These are phyloP conservation scores for Umbelopsis vinacea DNA, from an alignment of 192 early-diverging fungal species.

Conservation along the genomic window DNA sequence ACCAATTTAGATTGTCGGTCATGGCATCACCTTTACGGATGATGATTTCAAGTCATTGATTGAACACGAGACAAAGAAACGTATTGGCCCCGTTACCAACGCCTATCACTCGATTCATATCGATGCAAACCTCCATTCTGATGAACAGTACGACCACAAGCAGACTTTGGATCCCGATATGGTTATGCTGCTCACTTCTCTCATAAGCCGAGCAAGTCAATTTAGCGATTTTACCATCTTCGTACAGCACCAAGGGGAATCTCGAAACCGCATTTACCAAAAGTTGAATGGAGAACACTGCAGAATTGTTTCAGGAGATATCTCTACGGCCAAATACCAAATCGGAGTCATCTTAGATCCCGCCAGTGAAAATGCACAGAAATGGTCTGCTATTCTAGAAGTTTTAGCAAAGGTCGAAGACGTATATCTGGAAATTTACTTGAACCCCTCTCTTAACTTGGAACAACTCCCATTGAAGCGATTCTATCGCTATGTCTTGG, in stretches of 20 bases:
- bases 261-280: slow-evolving; percentile 26
- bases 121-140: neutral
- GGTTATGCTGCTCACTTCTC: neutral
- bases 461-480: slow-evolving; percentile 79
- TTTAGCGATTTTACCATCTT: slow-evolving; percentile 9
- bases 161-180: slow-evolving; percentile 13
- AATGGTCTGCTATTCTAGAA: slow-evolving; percentile 74
- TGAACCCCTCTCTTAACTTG: slow-evolving; percentile 61
- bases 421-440: slow-evolving; percentile 67
- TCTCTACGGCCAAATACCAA: slow-evolving; percentile 39
- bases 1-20: slow-evolving; percentile 50
- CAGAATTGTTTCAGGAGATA: slow-evolving; percentile 28
- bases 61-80: slow-evolving; percentile 57
- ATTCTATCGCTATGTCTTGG: slow-evolving; percentile 90
- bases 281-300: slow-evolving; percentile 16
- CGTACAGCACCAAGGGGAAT: slow-evolving; percentile 15
- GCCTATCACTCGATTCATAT: slow-evolving; percentile 24
- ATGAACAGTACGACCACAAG: neutral
- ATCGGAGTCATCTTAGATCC: slow-evolving; percentile 77
- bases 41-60: slow-evolving; percentile 67
- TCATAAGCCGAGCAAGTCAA: neutral
- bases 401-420: slow-evolving; percentile 64
- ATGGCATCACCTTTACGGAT: slow-evolving; percentile 43
- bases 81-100: slow-evolving; percentile 43
- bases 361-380: slow-evolving; percentile 77